phyloP scores from a whole-genome alignment of 208 protist species.

The Leishmania arabica region DNA sequence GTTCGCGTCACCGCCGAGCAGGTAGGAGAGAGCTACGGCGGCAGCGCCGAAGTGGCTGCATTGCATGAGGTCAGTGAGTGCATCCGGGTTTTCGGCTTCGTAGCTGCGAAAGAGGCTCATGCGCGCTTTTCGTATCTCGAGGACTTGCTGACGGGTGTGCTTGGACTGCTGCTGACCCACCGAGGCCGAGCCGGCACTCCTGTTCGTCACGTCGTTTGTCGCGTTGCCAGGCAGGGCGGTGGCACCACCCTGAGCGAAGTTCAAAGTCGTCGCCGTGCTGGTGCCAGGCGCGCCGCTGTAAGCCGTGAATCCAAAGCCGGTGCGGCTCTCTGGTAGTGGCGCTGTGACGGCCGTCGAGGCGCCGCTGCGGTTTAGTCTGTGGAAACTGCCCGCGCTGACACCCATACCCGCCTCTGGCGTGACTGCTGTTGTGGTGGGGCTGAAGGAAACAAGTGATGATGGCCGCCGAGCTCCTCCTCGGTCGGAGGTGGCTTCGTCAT shows the following conservation, averaged over 20 bases:
- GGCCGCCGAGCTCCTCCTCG: conserved; percentile 34
- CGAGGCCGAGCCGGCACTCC: conserved; percentile 35
- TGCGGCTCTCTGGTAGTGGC: conserved; percentile 18
- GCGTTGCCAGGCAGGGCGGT: conserved; percentile 6
- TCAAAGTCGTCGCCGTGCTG: conserved; percentile 12
- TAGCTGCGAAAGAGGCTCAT: conserved; percentile 80
- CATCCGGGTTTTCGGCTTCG: conserved; percentile 54
- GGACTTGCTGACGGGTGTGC: conserved; percentile 70
- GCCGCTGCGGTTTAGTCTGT: conserved; percentile 24
- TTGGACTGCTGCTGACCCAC: conserved; percentile 39
- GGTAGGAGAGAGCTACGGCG: conserved; percentile 76
- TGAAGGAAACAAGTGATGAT: conserved; percentile 80
- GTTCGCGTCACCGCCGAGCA: conserved; percentile 70
- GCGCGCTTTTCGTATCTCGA: conserved; percentile 71
- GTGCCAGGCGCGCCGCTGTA: conserved; percentile 16
- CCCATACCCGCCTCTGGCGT: conserved; percentile 26
- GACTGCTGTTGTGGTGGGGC: conserved; percentile 21
- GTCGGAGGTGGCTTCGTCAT: conserved; percentile 39
- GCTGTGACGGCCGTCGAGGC: background rate
- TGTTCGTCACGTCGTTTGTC: conserved; percentile 22
- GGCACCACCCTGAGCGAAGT: conserved; percentile 5
- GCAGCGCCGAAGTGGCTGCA: conserved; percentile 81
- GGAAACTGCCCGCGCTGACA: conserved; percentile 26
- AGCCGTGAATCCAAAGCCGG: conserved; percentile 30
- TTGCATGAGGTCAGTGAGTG: conserved; percentile 44